Evolutionary conservation across 352 stramenopile species (phyloP).

Genomic region (Peronospora farinosa): DNA sequence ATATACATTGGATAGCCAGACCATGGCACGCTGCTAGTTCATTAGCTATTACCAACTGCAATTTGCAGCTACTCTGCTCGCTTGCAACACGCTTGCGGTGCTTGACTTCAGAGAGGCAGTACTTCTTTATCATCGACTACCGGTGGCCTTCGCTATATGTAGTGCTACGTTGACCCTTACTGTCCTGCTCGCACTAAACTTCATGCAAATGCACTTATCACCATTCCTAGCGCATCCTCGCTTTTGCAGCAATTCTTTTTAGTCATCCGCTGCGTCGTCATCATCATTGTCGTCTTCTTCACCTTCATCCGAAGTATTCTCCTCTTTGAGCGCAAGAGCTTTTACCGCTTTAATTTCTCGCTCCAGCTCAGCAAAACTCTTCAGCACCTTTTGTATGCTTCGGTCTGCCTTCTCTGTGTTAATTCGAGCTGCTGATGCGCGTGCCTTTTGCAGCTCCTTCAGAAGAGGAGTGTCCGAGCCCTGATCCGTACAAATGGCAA

Average conservation of each 20-base stretch:
- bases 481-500: conserved; percentile 13
- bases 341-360: conserved; percentile 61
- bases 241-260: conserved; percentile 5
- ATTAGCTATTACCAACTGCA: not conserved
- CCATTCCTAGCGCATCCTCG: not conserved
- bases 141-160: not conserved
- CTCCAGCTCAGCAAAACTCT: conserved; percentile 66
- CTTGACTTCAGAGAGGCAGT: not conserved
- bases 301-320: conserved; percentile 44
- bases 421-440: conserved; percentile 49
- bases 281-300: conserved; percentile 29
- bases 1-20: conserved; percentile 28
- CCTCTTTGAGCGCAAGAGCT: conserved; percentile 49
- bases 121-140: conserved; percentile 15
- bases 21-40: conserved; percentile 16
- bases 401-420: conserved; percentile 59
- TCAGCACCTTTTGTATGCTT: conserved; percentile 60
- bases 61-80: not conserved
- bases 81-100: too few species aligned
- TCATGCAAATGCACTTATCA: too few species aligned
- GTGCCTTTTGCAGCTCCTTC: conserved; percentile 58
- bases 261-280: conserved; percentile 27
- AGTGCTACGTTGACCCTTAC: not conserved
- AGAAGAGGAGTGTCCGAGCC: conserved; percentile 47
- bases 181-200: not conserved